These are phyloP conservation scores for Kodamaea kaohsiungensis DNA, from an alignment of 805 yeast genomes.

Conservation along the genomic window DNA sequence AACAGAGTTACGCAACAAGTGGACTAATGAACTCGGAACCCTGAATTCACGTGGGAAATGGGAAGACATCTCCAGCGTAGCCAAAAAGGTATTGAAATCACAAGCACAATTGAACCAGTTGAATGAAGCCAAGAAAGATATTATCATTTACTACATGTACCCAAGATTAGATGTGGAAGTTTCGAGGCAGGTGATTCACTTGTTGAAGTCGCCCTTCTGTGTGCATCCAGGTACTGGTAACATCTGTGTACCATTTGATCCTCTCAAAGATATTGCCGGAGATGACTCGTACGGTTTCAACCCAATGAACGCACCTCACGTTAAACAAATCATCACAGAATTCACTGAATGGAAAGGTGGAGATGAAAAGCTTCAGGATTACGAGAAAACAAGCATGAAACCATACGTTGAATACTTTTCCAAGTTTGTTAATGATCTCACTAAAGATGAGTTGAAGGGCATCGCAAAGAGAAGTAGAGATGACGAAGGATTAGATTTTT, in stretches of 20 bases:
- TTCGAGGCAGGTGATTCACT: slow-evolving; percentile 83
- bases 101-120: slow-evolving; percentile 48
- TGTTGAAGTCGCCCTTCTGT: slow-evolving; percentile 94
- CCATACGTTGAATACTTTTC: slow-evolving; percentile 71
- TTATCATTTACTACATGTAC: slow-evolving; percentile 76
- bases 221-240: slow-evolving; percentile 95
- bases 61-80: slow-evolving; percentile 67
- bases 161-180: slow-evolving; percentile 95
- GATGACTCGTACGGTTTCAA: slow-evolving; percentile 58
- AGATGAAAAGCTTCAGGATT: slow-evolving; percentile 38
- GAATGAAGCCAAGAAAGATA: slow-evolving; percentile 77
- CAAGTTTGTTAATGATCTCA: slow-evolving; percentile 56
- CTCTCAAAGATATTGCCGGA: slow-evolving; percentile 36
- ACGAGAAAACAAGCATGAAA: slow-evolving; percentile 66
- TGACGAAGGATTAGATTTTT: slow-evolving; percentile 36
- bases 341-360: slow-evolving; percentile 23
- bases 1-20: slow-evolving; percentile 52
- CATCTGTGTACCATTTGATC: slow-evolving; percentile 87
- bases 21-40: slow-evolving; percentile 44
- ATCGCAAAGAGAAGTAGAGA: slow-evolving; percentile 35
- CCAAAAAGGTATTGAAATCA: slow-evolving; percentile 46
- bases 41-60: slow-evolving; percentile 66
- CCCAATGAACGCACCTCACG: slow-evolving; percentile 79
- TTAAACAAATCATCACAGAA: slow-evolving; percentile 63
- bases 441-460: slow-evolving; percentile 52